A percentile compares a stretch with the other conserved stretches of the same genome.
Conservation (phyloP, 345 rosid genomes). For the Geranium rotundifolium region DNA sequence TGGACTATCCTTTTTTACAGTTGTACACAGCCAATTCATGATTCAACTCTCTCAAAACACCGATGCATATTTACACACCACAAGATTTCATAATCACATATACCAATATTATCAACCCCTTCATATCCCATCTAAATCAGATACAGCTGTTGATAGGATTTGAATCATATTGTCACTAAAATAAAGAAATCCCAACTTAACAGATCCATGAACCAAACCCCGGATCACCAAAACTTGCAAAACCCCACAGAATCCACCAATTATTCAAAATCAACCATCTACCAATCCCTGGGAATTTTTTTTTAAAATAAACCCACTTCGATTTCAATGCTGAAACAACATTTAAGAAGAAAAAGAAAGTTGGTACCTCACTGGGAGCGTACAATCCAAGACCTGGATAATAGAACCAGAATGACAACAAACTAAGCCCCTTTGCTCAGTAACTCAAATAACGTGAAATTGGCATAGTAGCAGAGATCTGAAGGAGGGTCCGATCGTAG, state of each 20-base stretch:
- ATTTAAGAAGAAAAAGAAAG: too few species aligned
- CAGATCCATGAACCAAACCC: conserved; percentile 3
- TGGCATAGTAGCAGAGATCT: neutral
- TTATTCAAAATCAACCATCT: conserved; percentile 1
- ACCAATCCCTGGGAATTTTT: too few species aligned
- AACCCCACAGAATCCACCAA: conserved; percentile 6
- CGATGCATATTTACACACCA: neutral
- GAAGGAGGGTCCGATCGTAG: neutral
- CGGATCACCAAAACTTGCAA: conserved; percentile 9
- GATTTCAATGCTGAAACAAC: too few species aligned
- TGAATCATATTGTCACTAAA: neutral
- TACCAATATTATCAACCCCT: neutral
- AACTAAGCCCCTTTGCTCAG: too few species aligned
- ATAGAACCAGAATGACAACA: neutral
- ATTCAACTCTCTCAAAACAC: neutral
- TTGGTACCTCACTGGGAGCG: too few species aligned
- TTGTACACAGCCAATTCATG: too few species aligned
- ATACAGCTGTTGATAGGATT: neutral
- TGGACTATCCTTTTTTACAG: too few species aligned
- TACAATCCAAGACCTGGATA: neutral
- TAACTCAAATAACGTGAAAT: neutral
- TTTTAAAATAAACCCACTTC: too few species aligned
- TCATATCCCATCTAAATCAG: neutral
- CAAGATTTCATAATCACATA: neutral
- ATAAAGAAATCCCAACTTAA: conserved; percentile 3